A percentile compares a stretch with the other conserved stretches of the same genome.
phyloP scores from a whole-genome alignment of 257 asterid species.

The Gentiana dahurica region DNA sequence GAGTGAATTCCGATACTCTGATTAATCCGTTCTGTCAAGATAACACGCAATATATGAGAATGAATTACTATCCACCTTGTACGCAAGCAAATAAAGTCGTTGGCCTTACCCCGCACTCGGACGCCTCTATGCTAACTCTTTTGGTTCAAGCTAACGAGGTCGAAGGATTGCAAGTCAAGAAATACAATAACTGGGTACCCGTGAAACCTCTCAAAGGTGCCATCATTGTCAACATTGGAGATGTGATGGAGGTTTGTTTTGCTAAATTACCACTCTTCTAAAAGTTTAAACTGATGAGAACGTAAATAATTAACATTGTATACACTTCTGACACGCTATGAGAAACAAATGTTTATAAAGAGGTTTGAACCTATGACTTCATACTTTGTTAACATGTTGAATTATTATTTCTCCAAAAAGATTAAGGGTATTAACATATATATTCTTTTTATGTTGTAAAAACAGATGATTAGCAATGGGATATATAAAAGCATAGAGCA shows the following conservation, averaged over 20 bases:
- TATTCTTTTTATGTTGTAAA: not conserved
- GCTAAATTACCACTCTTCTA: too few species aligned
- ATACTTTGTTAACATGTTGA: too few species aligned
- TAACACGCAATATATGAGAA: slow-evolving; percentile 27
- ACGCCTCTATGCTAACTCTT: slow-evolving; percentile 24
- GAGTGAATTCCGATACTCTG: slow-evolving; percentile 14
- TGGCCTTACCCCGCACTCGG: slow-evolving; percentile 30
- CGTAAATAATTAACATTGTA: too few species aligned
- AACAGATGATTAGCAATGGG: slow-evolving; percentile 6
- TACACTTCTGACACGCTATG: too few species aligned
- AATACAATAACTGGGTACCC: slow-evolving; percentile 20
- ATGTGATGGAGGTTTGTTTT: slow-evolving; percentile 17
- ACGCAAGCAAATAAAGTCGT: slow-evolving; percentile 19
- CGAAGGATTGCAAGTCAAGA: slow-evolving; percentile 25
- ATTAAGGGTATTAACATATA: too few species aligned
- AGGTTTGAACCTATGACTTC: too few species aligned
- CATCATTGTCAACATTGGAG: slow-evolving; percentile 27
- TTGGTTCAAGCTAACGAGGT: slow-evolving; percentile 23
- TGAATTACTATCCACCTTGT: slow-evolving; percentile 37
- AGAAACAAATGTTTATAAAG: too few species aligned
- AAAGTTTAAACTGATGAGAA: too few species aligned
- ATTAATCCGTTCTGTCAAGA: slow-evolving; percentile 13
- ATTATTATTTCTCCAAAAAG: too few species aligned
- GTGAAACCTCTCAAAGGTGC: slow-evolving; percentile 19
- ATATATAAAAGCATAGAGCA: slow-evolving; percentile 7